Percentiles rank a stretch among this genome's conserved stretches.
These are phyloP conservation scores for Agrocybe chaxingu DNA, from an alignment of 768 basidiomycete species.

Conservation along the genomic window DNA sequence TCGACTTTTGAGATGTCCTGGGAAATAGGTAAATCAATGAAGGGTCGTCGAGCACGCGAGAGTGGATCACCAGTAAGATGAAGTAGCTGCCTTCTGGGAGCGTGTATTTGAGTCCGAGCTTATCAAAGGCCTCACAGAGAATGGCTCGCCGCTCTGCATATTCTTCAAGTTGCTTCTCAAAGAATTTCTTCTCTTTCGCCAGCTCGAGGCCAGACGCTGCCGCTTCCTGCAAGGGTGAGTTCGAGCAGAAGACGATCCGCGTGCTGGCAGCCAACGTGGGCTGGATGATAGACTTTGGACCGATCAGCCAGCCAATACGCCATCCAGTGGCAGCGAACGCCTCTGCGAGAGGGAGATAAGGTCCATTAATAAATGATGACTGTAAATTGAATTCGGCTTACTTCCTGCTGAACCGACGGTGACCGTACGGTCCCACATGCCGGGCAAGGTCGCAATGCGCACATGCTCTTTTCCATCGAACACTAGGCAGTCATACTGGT, in stretches of 20 bases:
- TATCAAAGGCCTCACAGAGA: conserved; percentile 78
- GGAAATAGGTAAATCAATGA: not conserved
- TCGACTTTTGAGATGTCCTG: conserved; percentile 73
- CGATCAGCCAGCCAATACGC: conserved; percentile 97
- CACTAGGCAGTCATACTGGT: conserved; percentile 89
- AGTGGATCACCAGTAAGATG: conserved; percentile 63
- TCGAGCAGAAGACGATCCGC: conserved; percentile 93
- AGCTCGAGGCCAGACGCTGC: conserved; percentile 87
- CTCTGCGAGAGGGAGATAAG: conserved; percentile 45
- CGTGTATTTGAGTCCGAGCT: conserved; percentile 80
- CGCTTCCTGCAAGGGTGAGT: conserved; percentile 94
- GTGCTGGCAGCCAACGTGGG: conserved; percentile 90
- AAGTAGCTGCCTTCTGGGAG: conserved; percentile 92
- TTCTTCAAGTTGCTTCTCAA: conserved; percentile 69
- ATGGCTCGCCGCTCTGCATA: conserved; percentile 79
- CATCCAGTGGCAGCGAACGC: conserved; percentile 96
- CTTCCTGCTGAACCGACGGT: conserved; percentile 96
- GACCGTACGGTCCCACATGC: conserved; percentile 98
- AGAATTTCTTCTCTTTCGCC: conserved; percentile 68
- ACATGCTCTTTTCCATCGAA: conserved; percentile 88
- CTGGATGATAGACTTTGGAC: conserved; percentile 73
- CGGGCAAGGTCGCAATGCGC: conserved; percentile 90
- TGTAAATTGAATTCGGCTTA: conserved; percentile 32
- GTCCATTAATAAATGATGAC: not conserved
- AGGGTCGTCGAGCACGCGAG: not conserved